Evolutionary conservation across 2,329 filamentous ascomycete genomes (phyloP), one percentile per base, ranked within the genome.

Genomic region (Colletotrichum graminicola): DNA sequence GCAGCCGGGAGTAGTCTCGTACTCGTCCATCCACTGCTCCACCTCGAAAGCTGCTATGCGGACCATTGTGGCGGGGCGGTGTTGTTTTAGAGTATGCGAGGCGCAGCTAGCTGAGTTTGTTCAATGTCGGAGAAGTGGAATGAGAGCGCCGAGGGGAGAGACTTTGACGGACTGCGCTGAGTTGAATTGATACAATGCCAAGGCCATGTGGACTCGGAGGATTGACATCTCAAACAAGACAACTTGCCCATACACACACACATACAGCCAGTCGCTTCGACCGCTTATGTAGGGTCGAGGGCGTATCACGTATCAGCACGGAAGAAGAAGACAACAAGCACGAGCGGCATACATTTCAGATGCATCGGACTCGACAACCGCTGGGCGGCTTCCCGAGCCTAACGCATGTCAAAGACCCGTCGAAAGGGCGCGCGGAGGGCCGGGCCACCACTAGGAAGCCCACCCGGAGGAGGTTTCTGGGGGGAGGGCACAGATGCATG

Each of bases 1-100:
- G 2, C 88, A 85, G 6, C 84, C 84, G 0, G 87, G 86, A 3
- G 85, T 89, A 11, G 76, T 84, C 77, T 91, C 88, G 74, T 89
- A 89, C 66, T 83, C 81, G 79, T 90, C 87, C 88, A 91, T 91
- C 89, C 89, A 92, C 80, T 89, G 80, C 82, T 97, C 94, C 11
- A 96, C 92, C 21, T 88, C 86, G 77, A 94, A 94, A 1, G 73
- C 62, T 56, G 73, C 49, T 36, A 74, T 60, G 16, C 67, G 79
- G 72, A 82, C 80, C 80, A 82, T 82, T 32, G 57, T 78, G 74
- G 16, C 54, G 26, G n/a, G 41, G n/a, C 11, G 7, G 14, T 21
- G 29, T 12, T 5, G 29, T 45, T n/a, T n/a, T 26, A 3, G 12
- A 14, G 29, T 26, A 26, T 36, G 59, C 29, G 59, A 21, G 59